phyloP scores from a whole-genome alignment of 345 rosid species.

The Populus ilicifolia region DNA sequence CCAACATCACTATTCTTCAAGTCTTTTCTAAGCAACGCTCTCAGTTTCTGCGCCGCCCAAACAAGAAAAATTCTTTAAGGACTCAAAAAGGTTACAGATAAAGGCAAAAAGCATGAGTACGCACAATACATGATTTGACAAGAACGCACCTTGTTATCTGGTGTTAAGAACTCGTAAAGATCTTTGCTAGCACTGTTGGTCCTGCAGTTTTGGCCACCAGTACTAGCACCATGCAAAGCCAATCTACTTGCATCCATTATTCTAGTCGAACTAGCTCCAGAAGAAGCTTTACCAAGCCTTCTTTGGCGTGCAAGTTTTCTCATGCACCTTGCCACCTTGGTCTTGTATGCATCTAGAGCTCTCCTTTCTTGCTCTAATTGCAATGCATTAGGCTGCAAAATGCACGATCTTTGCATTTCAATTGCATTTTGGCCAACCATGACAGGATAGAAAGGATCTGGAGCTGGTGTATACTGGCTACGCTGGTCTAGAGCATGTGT shows the following conservation, averaged over 20 bases:
- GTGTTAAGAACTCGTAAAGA: slow-evolving; percentile 35
- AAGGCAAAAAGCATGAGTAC: not conserved
- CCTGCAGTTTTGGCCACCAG: not conserved
- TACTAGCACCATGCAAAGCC: slow-evolving; percentile 2
- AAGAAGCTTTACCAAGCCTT: slow-evolving; percentile 36
- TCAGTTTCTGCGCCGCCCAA: slow-evolving; percentile 47
- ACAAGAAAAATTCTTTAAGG: not conserved
- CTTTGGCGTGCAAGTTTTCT: slow-evolving; percentile 64
- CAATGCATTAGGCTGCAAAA: slow-evolving; percentile 9
- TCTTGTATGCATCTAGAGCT: slow-evolving; percentile 32
- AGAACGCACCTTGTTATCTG: slow-evolving; percentile 47
- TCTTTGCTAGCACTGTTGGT: slow-evolving; percentile 10
- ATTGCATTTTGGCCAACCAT: slow-evolving; percentile 1
- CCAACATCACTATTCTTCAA: slow-evolving; percentile 83
- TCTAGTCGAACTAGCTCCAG: slow-evolving; percentile 20
- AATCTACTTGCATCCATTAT: slow-evolving; percentile 28
- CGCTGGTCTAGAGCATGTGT: slow-evolving; percentile 1
- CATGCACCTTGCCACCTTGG: slow-evolving; percentile 56
- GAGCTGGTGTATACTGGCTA: slow-evolving; percentile 3
- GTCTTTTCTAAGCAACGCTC: slow-evolving; percentile 50
- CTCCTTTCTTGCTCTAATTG: slow-evolving; percentile 26
- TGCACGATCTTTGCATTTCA: slow-evolving; percentile 1
- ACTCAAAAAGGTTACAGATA: not conserved
- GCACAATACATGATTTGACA: not conserved
- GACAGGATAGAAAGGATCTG: slow-evolving; percentile 21